Percentiles rank a stretch among this genome's conserved stretches.
Evolutionary conservation across 352 stramenopile species (phyloP).

Genomic region (Phytophthora brassicae): DNA sequence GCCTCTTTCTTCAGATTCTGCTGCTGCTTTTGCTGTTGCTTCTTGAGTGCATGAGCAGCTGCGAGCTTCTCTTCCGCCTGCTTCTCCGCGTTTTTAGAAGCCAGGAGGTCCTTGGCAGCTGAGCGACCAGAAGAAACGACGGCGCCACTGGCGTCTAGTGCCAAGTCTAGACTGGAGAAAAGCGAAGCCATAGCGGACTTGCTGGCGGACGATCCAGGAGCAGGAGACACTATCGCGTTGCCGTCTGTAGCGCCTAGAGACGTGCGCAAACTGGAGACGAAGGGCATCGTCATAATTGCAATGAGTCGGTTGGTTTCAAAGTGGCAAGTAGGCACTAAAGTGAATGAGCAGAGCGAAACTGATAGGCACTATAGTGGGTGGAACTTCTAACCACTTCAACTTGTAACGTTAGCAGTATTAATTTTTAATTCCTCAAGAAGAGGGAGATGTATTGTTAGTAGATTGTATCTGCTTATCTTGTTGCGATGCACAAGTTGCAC

Average conservation of each 20-base stretch:
- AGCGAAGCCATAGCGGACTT: slow-evolving; percentile 51
- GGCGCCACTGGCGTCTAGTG: slow-evolving; percentile 32
- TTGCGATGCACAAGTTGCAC: not conserved
- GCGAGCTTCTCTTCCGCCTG: slow-evolving; percentile 34
- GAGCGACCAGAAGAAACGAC: slow-evolving; percentile 26
- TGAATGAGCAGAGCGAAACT: not conserved
- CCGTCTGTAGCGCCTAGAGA: slow-evolving; percentile 18
- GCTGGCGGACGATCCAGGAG: slow-evolving; percentile 6
- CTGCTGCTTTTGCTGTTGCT: slow-evolving; percentile 34
- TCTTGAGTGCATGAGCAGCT: slow-evolving; percentile 31
- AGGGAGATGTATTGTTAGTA: not conserved
- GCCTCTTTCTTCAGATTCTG: slow-evolving; percentile 31
- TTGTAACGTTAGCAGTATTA: not conserved
- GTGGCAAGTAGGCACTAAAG: not conserved
- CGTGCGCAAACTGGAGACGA: slow-evolving; percentile 48
- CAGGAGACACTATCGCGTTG: slow-evolving; percentile 1
- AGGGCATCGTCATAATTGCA: slow-evolving; percentile 28
- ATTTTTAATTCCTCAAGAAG: no score
- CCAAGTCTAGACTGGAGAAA: slow-evolving; percentile 59
- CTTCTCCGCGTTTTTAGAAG: slow-evolving; percentile 47
- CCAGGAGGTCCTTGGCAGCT: slow-evolving; percentile 55
- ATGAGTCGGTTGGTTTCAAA: not conserved
- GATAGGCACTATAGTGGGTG: not conserved
- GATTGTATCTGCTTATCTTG: not conserved
- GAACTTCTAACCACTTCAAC: not conserved